These are phyloP conservation scores for Coleophoma cylindrospora DNA, from an alignment of 2,329 filamentous ascomycete species.

Conservation along the genomic window DNA sequence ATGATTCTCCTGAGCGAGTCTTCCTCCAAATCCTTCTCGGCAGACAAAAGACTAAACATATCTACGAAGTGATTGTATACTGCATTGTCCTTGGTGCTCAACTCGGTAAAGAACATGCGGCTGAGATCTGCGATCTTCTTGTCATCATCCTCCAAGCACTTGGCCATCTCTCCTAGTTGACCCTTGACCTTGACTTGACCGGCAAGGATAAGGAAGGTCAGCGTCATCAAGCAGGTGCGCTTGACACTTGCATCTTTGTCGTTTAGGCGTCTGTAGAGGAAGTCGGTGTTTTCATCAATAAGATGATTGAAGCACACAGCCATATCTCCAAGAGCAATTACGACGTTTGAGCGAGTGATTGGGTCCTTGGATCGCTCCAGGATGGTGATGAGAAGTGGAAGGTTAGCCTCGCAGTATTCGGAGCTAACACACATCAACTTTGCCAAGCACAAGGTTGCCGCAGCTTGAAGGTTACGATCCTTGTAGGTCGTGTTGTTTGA, in stretches of 20 bases:
- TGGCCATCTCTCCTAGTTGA: conserved; percentile 97
- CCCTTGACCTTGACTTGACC: conserved; percentile 99
- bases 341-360: conserved; percentile 90
- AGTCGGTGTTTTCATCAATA: conserved; percentile 98
- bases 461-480: conserved; percentile 84
- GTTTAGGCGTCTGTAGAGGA: conserved; percentile 88
- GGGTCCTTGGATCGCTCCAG: conserved; percentile 92
- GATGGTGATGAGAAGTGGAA: conserved; percentile 93
- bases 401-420: conserved; percentile 91
- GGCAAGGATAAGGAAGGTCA: conserved; percentile 94
- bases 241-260: conserved; percentile 88
- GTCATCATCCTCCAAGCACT: conserved; percentile 95
- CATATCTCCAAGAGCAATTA: conserved; percentile 97
- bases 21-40: conserved; percentile 75
- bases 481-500: conserved; percentile 90
- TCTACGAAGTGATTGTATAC: conserved; percentile 99
- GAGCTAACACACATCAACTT: conserved; percentile 98
- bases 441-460: conserved; percentile 88
- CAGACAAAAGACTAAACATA: conserved; percentile 91
- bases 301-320: conserved; percentile 99
- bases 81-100: conserved; percentile 96
- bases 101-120: conserved; percentile 96
- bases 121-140: conserved; percentile 90
- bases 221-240: conserved; percentile 94
- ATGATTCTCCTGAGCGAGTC: conserved; percentile 83